phyloP scores from a whole-genome alignment of 2,329 filamentous ascomycete genomes.

The Exophiala phaeomuriformis region DNA sequence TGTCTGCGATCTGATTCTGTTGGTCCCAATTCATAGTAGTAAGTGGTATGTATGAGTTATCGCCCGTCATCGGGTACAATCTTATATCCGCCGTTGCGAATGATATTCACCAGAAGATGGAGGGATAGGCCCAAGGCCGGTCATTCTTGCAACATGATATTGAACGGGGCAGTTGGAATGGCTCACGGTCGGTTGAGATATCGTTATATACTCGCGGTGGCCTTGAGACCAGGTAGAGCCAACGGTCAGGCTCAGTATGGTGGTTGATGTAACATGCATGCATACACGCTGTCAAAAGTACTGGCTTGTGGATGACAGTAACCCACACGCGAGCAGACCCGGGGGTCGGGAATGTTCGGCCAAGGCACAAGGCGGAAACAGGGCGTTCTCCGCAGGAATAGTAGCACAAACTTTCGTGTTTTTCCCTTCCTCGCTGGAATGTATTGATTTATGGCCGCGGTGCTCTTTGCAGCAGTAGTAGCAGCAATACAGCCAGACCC shows the following conservation, averaged over 20 bases:
- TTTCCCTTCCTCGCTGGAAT: not conserved
- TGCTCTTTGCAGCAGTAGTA: too few species aligned
- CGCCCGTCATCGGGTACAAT: too few species aligned
- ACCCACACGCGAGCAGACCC: slow-evolving; percentile 1
- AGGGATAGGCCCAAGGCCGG: too few species aligned
- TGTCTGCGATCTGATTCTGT: slow-evolving; percentile 1
- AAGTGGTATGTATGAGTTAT: not conserved
- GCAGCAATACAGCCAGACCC: too few species aligned
- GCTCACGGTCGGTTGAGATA: not conserved
- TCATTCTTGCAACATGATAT: too few species aligned
- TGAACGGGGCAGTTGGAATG: too few species aligned
- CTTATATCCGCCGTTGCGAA: too few species aligned
- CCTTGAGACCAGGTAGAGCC: too few species aligned
- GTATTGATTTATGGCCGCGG: too few species aligned
- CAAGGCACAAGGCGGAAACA: slow-evolving; percentile 19
- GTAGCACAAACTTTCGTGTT: not conserved
- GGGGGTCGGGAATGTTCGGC: slow-evolving; percentile 17
- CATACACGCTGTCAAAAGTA: not conserved
- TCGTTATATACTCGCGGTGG: not conserved
- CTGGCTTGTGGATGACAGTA: not conserved
- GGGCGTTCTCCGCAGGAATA: slow-evolving; percentile 1
- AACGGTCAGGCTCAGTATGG: too few species aligned
- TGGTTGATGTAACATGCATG: too few species aligned
- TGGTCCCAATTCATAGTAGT: slow-evolving; percentile 13
- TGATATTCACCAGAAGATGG: too few species aligned